phyloP scores from a whole-genome alignment of 768 basidiomycete genomes.

The Suillus sp. region DNA sequence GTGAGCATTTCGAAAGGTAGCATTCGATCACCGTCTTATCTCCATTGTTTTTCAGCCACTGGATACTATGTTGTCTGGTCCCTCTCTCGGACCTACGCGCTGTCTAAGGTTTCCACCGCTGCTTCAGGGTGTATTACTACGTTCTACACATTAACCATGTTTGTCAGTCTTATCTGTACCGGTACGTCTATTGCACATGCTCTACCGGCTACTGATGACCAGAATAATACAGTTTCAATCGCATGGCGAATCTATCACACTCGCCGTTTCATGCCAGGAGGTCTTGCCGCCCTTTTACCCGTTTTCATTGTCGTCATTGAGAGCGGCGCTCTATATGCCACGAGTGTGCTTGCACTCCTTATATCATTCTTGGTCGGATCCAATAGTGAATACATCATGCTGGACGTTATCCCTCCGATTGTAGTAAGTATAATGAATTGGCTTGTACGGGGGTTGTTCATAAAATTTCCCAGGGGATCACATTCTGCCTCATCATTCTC shows the following conservation, averaged over 20 bases:
- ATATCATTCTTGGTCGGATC: conserved; percentile 6
- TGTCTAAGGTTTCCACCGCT: not conserved
- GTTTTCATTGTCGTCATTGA: conserved; percentile 13
- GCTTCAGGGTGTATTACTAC: not conserved
- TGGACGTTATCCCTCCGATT: not conserved
- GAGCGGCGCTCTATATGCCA: conserved; percentile 12
- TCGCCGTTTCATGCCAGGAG: conserved; percentile 7
- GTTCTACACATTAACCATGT: conserved; percentile 1
- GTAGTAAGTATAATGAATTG: not conserved
- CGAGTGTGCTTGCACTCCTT: conserved; percentile 7
- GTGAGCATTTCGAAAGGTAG: not conserved
- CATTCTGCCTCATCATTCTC: conserved; percentile 12
- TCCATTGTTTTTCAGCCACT: not conserved
- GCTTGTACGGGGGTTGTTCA: not conserved
- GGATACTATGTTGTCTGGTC: conserved; percentile 6
- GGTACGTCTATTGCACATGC: not conserved
- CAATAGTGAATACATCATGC: conserved; percentile 8
- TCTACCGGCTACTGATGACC: not conserved
- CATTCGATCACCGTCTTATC: not conserved
- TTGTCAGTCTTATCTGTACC: not conserved
- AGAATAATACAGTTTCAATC: not conserved
- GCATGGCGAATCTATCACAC: conserved; percentile 11
- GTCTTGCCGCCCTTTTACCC: conserved; percentile 9
- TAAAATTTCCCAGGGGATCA: not conserved
- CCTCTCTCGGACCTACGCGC: not conserved